phyloP scores from a whole-genome alignment of 176 grass and related monocot genomes.

The Phoenix dactylifera region DNA sequence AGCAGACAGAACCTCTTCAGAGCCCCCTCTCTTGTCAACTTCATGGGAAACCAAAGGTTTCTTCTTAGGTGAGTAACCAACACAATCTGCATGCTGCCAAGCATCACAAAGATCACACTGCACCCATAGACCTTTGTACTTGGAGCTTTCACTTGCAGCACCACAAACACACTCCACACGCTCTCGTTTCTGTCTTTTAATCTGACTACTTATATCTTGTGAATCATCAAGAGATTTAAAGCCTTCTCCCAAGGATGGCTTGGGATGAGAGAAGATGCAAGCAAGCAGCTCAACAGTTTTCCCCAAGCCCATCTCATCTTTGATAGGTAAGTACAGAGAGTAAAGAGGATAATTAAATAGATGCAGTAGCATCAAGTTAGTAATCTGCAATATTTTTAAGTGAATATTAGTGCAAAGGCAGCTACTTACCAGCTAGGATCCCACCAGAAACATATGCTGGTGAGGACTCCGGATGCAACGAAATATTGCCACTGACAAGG shows the following conservation, averaged over 20 bases:
- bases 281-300: slow-evolving; percentile 92
- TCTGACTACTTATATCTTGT: slow-evolving; percentile 11
- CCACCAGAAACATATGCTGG: slow-evolving; percentile 61
- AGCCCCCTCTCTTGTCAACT: slow-evolving; percentile 23
- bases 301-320: slow-evolving; percentile 98
- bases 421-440: slow-evolving; percentile 75
- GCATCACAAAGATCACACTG: slow-evolving; percentile 92
- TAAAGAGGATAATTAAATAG: background rate
- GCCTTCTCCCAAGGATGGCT: slow-evolving; percentile 22
- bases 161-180: slow-evolving; percentile 94
- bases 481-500: slow-evolving; percentile 68
- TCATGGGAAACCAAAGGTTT: slow-evolving; percentile 29
- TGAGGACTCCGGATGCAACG: slow-evolving; percentile 48
- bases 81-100: slow-evolving; percentile 92
- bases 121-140: slow-evolving; percentile 72
- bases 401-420: background rate
- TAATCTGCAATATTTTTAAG: background rate
- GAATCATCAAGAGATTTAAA: slow-evolving; percentile 17
- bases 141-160: slow-evolving; percentile 75
- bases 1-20: slow-evolving; percentile 24
- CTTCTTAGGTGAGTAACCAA: slow-evolving; percentile 58
- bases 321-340: slow-evolving; percentile 26
- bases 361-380: slow-evolving; percentile 4
- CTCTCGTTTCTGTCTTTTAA: slow-evolving; percentile 79
- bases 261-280: slow-evolving; percentile 76